Base-by-base conservation (phyloP, 768 basidiomycete genomes). In the Psilocybe cyanescens region DNA sequence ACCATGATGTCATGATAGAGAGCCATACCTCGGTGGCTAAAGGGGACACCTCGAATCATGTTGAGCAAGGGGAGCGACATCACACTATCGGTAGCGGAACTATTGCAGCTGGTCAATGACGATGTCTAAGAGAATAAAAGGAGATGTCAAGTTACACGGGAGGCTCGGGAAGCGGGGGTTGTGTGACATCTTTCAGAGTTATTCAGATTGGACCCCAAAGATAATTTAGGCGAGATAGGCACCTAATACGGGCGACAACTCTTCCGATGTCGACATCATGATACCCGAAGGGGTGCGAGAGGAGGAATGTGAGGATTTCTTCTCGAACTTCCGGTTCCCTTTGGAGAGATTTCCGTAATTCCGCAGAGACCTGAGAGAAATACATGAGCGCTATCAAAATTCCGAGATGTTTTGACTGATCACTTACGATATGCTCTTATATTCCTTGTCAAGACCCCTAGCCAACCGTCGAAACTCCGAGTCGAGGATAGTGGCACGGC, bases 61-160 rank as follows among this genome's bases (percentile, higher is more conserved):
- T 76, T 78, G 58, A 84, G 72, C 58, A 79, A 72, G 24, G 82
- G 82, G n/a, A 84, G 71, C 12, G 81, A 82, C 65, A 79, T 79
- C 35, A 84, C 82, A 57, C 82, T 83, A 49, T 76, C 75, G 31
- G 76, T 75, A 51, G 80, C 78, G 55, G 79, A 78, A 28, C 81
- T 81, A 61, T 52, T 58, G 37, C 35, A 64, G 11, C 35, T n/a
- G 33, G 55, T 61, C 41, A 67, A 62, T 44, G 46, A 45, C 47
- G 52, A 46, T 39, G 50, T 19, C 35, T 28, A 52, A 52, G 11
- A 50, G 61, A 59, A 57, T 52, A 48, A 54, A 49, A 55, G 28
- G 44, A 51, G 54, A 52, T 59, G 56, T 19, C 19, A 12, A 30
- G 65, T 58, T 65, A 75, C 72, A 58, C 57, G 46, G 74, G 73